Evolutionary conservation across 192 early-diverging fungal species (phyloP).

Genomic region (Globomyces pollinis-pini): DNA sequence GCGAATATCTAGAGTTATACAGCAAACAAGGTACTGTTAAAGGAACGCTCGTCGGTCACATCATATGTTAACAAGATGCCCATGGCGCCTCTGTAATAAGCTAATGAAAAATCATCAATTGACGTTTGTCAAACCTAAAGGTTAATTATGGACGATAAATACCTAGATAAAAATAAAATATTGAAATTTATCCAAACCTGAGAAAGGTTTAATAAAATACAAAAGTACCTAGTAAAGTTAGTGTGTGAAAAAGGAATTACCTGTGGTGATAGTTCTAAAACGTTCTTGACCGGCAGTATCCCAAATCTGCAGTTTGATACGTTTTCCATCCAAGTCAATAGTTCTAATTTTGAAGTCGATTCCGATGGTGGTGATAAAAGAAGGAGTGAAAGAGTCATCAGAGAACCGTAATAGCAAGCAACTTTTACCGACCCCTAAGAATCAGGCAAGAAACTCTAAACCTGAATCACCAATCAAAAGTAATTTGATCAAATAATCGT

Average conservation of each 20-base stretch:
- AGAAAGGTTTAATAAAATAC: no score
- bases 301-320: constrained; percentile 99
- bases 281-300: constrained; percentile 99
- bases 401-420: constrained; percentile 95
- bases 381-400: constrained; percentile 98
- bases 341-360: constrained; percentile 99
- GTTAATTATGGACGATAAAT: no score
- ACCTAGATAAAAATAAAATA: not conserved
- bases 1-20: constrained; percentile 69
- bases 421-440: constrained; percentile 87
- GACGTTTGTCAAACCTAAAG: not conserved
- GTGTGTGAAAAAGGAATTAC: constrained; percentile 32
- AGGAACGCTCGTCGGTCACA: constrained; percentile 96
- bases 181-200: not conserved
- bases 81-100: constrained; percentile 99
- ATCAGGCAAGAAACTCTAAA: constrained; percentile 44
- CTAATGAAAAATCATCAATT: no score
- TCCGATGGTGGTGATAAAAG: constrained; percentile 99
- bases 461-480: constrained; percentile 96
- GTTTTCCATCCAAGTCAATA: constrained; percentile 96
- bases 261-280: constrained; percentile 97
- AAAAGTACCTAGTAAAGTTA: no score
- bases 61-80: constrained; percentile 97
- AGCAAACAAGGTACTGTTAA: constrained; percentile 65
- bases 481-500: constrained; percentile 99